Conservation (phyloP, 2,329 filamentous ascomycete species). For the Balansia obtecta region DNA sequence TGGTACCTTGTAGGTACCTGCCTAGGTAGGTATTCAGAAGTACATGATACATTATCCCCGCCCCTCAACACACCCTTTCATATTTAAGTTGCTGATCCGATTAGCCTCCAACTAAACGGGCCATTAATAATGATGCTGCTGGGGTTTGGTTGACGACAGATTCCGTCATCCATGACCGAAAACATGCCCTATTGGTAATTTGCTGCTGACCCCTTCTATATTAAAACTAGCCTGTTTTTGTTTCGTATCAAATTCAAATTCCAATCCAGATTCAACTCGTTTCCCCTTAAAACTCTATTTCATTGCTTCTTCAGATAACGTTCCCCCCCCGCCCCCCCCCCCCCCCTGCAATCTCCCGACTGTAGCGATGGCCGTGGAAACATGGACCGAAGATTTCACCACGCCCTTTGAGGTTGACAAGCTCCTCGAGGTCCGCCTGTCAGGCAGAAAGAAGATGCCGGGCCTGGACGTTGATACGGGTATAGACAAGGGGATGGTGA, state of each 20-base stretch:
- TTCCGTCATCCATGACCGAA: neutral
- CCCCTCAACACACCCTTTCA: too few species aligned
- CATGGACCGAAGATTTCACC: constrained; percentile 19
- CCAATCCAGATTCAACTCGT: too few species aligned
- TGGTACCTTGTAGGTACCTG: too few species aligned
- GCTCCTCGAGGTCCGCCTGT: constrained; percentile 44
- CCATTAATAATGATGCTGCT: too few species aligned
- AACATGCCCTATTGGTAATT: neutral
- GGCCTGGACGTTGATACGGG: constrained; percentile 39
- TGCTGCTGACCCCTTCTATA: neutral
- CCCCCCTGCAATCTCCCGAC: neutral
- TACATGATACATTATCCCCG: too few species aligned
- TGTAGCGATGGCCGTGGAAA: constrained; percentile 1
- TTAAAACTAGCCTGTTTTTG: neutral
- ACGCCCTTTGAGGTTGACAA: constrained; percentile 33
- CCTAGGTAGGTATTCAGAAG: too few species aligned
- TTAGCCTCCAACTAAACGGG: too few species aligned
- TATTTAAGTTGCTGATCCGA: too few species aligned
- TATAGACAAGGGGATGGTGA: constrained; percentile 39
- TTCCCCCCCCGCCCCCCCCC: too few species aligned
- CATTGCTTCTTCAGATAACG: neutral
- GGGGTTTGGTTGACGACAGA: too few species aligned
- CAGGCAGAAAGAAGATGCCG: constrained; percentile 41
- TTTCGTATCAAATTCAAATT: neutral
- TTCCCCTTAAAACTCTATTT: too few species aligned